Evolutionary conservation across 805 yeast species (phyloP), one percentile per base, ranked within the genome.

Genomic region (Lachancea sp.): DNA sequence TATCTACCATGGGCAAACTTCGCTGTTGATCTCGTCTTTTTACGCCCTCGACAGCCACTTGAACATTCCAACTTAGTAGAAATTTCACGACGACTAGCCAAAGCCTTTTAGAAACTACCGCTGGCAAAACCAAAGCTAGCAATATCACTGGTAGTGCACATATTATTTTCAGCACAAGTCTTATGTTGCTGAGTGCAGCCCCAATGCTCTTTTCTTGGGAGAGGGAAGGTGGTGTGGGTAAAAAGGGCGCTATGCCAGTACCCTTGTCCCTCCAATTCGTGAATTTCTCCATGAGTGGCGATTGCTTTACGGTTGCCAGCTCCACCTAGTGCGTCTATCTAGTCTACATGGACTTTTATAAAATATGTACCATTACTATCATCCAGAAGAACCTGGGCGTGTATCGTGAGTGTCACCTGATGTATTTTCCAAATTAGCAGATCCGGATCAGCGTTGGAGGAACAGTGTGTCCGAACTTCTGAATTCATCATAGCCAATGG

Each of bases 161-260:
- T 6, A 54, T 18, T 15, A 41, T 18, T 30, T 49, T 52, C 20
- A 51, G n/a, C 5, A 50, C 25, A n/a, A 51, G 7, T 8, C 45
- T 30, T 5, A 45, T 2, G 19, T 29, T 29, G 17, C 19, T 29
- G 9, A 23, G 21, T 16, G 30, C 18, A 9, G 17, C 22, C 18
- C 34, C 32, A 43, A 36, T 7, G 33, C 41, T 21, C 45, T 49
- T 40, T 26, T 40, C 43, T 24, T 34, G 43, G 15, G 22, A 42
- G 35, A 15, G 44, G 34, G n/a, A 34, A 22, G 22, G 70, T 56
- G 30, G 57, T 45, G n/a, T 64, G 1, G 95, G 95, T 64, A 83
- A 67, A 50, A 86, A 87, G 2, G 96, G 96, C 0, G 95, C 80
- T 25, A 88, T 83, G n/a, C 96, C 96, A 1, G 96, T 88, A 4